Base-by-base conservation (phyloP, 768 basidiomycete genomes). In the Melanogaster broomeanus region DNA sequence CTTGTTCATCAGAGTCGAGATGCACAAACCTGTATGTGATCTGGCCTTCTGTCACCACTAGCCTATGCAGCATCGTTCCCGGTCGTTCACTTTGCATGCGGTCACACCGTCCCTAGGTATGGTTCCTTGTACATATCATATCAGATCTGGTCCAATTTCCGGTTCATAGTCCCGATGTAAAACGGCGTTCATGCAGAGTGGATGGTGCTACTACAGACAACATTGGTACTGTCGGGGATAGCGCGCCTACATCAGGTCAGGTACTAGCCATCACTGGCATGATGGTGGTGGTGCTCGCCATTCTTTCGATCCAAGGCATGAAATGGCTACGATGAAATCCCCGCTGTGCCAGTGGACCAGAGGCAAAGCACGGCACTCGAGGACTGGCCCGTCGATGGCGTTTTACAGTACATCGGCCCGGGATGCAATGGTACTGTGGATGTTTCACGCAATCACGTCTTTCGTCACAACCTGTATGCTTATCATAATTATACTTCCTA, bases 181-280 rank as follows among this genome's bases (percentile, higher is more conserved):
- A 52, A 61, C 60, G 60, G 56, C 56, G 52, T 59, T 62, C 53
- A 54, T 59, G 28, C 48, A 45, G 28, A 41, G 27, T 34, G 44
- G 34, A 40, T 27, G 24, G 45, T 43, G 18, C 40, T 25, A 13
- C 16, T 4, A 21, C 38, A 3, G 16, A 19, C 30, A 31, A 9
- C 43, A 13, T 49, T 47, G 25, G 18, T 18, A 42, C 27, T 21
- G 38, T 45, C 42, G 43, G 52, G 48, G 9, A 8, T 11, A 28
- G 35, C 35, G 25, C 24, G 37, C 25, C 19, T 38, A 8, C 21
- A 38, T 24, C 10, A 28, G 25, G 24, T 25, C 22, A 47, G 28
- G 25, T 28, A 21, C 18, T 7, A 18, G 19, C 37, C 21, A 12
- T n/a, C n/a, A n/a, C n/a, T n/a, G n/a, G n/a, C n/a, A n/a, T n/a